These are phyloP conservation scores for Penicillium sp. DNA, from an alignment of 2,329 filamentous ascomycete genomes.

Conservation along the genomic window DNA sequence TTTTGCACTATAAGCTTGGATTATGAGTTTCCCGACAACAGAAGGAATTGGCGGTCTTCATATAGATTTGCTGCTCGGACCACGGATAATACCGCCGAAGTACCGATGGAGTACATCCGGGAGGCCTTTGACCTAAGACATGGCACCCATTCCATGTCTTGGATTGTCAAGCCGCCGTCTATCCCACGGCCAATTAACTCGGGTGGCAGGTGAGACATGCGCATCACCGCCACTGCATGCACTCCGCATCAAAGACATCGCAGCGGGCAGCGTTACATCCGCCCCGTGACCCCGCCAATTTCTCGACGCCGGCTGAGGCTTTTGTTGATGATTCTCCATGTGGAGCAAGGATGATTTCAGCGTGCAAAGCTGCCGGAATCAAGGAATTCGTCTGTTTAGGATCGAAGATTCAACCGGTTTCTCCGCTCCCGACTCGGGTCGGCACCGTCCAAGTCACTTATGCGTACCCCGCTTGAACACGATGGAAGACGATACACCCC, in stretches of 20 bases:
- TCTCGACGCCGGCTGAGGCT: conserved; percentile 2
- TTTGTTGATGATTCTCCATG: conserved; percentile 8
- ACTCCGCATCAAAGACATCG: conserved; percentile 14
- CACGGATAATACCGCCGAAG: conserved; percentile 6
- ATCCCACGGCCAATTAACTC: conserved; percentile 15
- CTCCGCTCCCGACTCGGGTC: no score
- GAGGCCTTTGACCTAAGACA: conserved; percentile 20
- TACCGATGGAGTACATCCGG: conserved; percentile 2
- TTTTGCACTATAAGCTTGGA: conserved; percentile 7
- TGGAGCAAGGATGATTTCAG: no score
- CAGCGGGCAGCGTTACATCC: conserved; percentile 16
- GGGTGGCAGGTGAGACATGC: conserved; percentile 21
- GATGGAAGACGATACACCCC: not conserved
- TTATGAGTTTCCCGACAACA: conserved; percentile 11
- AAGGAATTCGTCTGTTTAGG: conserved; percentile 4
- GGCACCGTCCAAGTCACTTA: no score
- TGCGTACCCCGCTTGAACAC: no score
- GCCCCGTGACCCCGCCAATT: conserved; percentile 2
- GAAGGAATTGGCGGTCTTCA: conserved; percentile 13
- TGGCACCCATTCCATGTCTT: conserved; percentile 16
- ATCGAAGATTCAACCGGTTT: conserved; percentile 5
- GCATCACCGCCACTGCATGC: conserved; percentile 17
- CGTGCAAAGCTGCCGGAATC: not conserved
- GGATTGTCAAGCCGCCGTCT: conserved; percentile 16
- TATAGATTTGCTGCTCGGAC: conserved; percentile 14